Percentiles rank a stretch among this genome's conserved stretches.
Conservation (phyloP, 192 early-diverging fungal genomes). For the Gigaspora rosea region DNA sequence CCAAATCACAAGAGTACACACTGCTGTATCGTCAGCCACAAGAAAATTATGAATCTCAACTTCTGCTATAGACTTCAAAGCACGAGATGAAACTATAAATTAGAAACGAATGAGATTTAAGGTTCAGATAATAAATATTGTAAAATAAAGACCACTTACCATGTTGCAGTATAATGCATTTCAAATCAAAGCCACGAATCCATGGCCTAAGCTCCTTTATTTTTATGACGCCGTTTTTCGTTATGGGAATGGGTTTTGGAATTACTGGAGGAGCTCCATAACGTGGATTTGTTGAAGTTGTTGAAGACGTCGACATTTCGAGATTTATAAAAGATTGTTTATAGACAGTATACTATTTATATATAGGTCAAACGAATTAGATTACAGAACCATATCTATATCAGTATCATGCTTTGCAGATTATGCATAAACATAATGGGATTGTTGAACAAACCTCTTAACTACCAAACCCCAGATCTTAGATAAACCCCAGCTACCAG, state of each 20-base stretch:
- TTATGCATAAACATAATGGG: too few relatives aligned
- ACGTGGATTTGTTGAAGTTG: too few relatives aligned
- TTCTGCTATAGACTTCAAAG: neutral
- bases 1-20: constrained; percentile 27
- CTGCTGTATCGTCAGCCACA: constrained; percentile 18
- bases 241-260: neutral
- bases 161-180: constrained; percentile 15
- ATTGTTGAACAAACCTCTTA: too few relatives aligned
- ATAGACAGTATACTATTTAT: too few relatives aligned
- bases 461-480: too few relatives aligned
- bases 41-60: constrained; percentile 21
- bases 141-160: neutral
- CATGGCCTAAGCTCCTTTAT: constrained; percentile 20
- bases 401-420: too few relatives aligned
- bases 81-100: neutral
- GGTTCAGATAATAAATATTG: neutral
- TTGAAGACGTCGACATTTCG: too few relatives aligned
- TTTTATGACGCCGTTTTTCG: neutral
- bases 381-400: too few relatives aligned
- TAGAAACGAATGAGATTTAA: neutral
- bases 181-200: constrained; percentile 20
- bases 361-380: too few relatives aligned
- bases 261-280: neutral
- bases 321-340: too few relatives aligned
- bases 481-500: too few relatives aligned